Conservation (phyloP, 2,329 filamentous ascomycete genomes). For the Hawksworthiomyces lignivorus region DNA sequence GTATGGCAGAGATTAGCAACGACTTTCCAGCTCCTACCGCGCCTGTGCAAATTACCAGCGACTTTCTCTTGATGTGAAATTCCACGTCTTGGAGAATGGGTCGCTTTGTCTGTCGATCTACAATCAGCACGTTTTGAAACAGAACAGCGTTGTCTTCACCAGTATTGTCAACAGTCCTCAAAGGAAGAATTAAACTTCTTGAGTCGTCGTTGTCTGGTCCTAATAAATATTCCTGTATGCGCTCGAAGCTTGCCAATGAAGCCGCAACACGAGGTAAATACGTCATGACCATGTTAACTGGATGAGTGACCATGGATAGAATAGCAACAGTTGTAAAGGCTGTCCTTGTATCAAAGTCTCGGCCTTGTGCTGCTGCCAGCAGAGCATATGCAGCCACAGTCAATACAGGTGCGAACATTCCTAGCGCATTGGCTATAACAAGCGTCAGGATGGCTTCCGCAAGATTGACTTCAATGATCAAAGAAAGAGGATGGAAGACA, state of each 20-base stretch:
- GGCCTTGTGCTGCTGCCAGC: conserved; percentile 16
- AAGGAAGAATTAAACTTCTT: too few relatives aligned
- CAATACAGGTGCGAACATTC: conserved; percentile 32
- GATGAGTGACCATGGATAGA: conserved; percentile 31
- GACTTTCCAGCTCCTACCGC: conserved; percentile 25
- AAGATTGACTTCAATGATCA: too few relatives aligned
- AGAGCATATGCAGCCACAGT: conserved; percentile 29
- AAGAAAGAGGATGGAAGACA: too few relatives aligned
- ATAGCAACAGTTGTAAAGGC: conserved; percentile 33
- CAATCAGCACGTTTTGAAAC: conserved; percentile 11
- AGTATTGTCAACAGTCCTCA: too few relatives aligned
- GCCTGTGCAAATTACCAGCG: conserved; percentile 21
- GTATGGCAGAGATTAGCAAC: conserved; percentile 19
- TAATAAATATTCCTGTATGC: conserved; percentile 28
- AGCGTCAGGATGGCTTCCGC: too few relatives aligned
- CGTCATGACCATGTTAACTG: conserved; percentile 37
- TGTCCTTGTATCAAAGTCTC: conserved; percentile 24
- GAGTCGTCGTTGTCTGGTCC: not conserved
- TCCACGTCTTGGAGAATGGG: conserved; percentile 18
- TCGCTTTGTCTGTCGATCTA: not conserved
- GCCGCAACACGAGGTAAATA: conserved; percentile 27
- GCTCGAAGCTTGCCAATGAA: conserved; percentile 26
- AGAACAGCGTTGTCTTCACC: too few relatives aligned
- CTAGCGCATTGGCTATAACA: conserved; percentile 34
- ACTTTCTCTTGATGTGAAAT: conserved; percentile 17